These are phyloP conservation scores for Neoascochyta sp. DNA, from an alignment of 2,329 filamentous ascomycete species.

Conservation along the genomic window DNA sequence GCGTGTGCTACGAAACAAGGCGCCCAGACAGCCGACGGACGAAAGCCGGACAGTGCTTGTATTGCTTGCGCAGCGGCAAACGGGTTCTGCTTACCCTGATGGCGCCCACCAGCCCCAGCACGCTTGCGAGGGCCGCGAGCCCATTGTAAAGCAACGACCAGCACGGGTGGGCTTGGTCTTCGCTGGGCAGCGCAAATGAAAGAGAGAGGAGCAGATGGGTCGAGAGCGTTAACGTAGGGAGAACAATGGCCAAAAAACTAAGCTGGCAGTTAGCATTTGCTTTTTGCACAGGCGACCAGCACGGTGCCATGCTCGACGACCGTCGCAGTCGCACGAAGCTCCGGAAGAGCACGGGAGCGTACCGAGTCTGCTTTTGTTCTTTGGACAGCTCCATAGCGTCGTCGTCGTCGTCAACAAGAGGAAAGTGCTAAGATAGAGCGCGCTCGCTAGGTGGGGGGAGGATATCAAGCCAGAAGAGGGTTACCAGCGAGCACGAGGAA, in stretches of 20 bases:
- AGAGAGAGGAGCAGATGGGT: conserved; percentile 26
- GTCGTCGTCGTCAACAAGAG: too few relatives aligned
- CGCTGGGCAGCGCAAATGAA: conserved; percentile 17
- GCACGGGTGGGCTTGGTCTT: conserved; percentile 27
- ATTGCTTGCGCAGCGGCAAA: conserved; percentile 1
- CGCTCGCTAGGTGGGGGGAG: too few relatives aligned
- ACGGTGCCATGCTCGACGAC: not conserved
- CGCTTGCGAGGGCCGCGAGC: conserved; percentile 39
- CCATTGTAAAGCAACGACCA: conserved; percentile 40
- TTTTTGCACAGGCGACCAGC: not conserved
- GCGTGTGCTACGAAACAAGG: too few relatives aligned
- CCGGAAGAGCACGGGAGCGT: conserved; percentile 3
- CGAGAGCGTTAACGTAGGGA: conserved; percentile 25
- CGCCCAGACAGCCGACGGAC: too few relatives aligned
- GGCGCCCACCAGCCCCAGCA: conserved; percentile 44
- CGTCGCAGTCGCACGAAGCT: not conserved
- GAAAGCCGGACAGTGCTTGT: conserved; percentile 1
- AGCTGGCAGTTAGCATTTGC: conserved; percentile 1
- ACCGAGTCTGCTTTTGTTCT: conserved; percentile 9
- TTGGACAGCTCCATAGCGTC: conserved; percentile 8
- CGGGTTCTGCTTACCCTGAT: conserved; percentile 37
- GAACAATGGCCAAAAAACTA: conserved; percentile 28
- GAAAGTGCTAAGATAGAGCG: too few relatives aligned
- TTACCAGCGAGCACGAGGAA: too few relatives aligned
- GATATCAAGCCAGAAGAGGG: too few relatives aligned